These are phyloP conservation scores for Paramecium caudatum DNA, from an alignment of 73 alveolate species.

Conservation along the genomic window DNA sequence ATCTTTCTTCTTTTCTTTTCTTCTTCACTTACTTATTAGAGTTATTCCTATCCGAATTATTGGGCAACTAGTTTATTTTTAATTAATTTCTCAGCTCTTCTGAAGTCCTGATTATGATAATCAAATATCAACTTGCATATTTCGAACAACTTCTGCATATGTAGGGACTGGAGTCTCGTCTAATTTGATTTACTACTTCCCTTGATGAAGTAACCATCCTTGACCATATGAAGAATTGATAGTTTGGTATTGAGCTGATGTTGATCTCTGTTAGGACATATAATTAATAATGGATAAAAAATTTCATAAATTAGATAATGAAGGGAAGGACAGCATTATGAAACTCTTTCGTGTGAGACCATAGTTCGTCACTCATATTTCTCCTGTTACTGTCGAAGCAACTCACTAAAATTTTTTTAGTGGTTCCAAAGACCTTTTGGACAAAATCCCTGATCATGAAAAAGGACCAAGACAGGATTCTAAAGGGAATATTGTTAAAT, in stretches of 20 bases:
- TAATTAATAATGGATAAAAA: neutral
- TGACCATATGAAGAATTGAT: constrained; percentile 16
- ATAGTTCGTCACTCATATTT: neutral
- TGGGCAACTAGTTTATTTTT: constrained; percentile 59
- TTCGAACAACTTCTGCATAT: constrained; percentile 54
- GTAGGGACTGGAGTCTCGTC: constrained; percentile 31
- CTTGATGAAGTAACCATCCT: constrained; percentile 59
- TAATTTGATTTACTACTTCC: constrained; percentile 24
- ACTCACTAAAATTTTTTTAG: constrained; percentile 2
- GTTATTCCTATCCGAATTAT: neutral
- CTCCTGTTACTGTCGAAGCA: constrained; percentile 24
- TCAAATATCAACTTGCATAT: constrained; percentile 11
- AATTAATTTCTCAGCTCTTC: constrained; percentile 56
- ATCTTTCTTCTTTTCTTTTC: constrained; percentile 35
- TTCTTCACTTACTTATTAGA: neutral
- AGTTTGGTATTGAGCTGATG: constrained; percentile 39
- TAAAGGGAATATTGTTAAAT: constrained; percentile 27
- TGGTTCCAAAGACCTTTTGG: constrained; percentile 37
- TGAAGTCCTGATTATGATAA: neutral
- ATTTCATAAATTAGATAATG: constrained; percentile 8
- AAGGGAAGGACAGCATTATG: constrained; percentile 28
- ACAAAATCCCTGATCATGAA: constrained; percentile 46
- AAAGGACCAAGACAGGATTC: constrained; percentile 46
- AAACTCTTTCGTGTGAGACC: constrained; percentile 48
- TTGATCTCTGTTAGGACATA: constrained; percentile 45